phyloP scores from a whole-genome alignment of 1,284 basidiomycete species.

The Xerocomus nothofagi region DNA sequence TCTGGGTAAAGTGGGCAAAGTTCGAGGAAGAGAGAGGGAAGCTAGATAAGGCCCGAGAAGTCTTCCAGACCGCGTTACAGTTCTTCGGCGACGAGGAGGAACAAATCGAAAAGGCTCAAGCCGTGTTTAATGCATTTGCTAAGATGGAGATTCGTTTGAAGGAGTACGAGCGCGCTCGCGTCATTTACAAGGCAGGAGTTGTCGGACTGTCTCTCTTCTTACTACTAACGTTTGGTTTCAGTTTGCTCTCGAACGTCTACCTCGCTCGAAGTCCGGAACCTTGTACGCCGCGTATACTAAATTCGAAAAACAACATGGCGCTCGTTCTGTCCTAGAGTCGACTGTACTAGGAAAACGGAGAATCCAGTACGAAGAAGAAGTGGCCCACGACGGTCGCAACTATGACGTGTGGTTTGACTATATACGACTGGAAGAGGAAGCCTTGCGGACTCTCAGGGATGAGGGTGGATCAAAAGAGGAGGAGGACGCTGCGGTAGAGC shows the following conservation, averaged over 20 bases:
- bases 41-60: slow-evolving; percentile 90
- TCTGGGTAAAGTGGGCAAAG: slow-evolving; percentile 97
- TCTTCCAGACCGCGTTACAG: slow-evolving; percentile 95
- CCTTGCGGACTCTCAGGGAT: slow-evolving; percentile 71
- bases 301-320: slow-evolving; percentile 98
- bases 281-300: slow-evolving; percentile 92
- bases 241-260: slow-evolving; percentile 92
- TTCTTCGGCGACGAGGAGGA: slow-evolving; percentile 98
- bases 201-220: background rate
- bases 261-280: slow-evolving; percentile 84
- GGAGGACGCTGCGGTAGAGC: slow-evolving; percentile 52
- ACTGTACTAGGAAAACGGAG: slow-evolving; percentile 96
- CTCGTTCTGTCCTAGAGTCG: slow-evolving; percentile 83
- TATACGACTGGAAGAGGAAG: slow-evolving; percentile 89
- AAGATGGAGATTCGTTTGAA: slow-evolving; percentile 97
- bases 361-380: slow-evolving; percentile 96
- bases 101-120: slow-evolving; percentile 96
- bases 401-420: slow-evolving; percentile 99
- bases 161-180: slow-evolving; percentile 94
- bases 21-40: slow-evolving; percentile 92
- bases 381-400: slow-evolving; percentile 85
- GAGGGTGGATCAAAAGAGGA: slow-evolving; percentile 75
- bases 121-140: slow-evolving; percentile 93
- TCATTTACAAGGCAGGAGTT: slow-evolving; percentile 86
- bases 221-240: slow-evolving; percentile 30